These are phyloP conservation scores for Byssothecium circinans DNA, from an alignment of 2,329 filamentous ascomycete genomes.

Conservation along the genomic window DNA sequence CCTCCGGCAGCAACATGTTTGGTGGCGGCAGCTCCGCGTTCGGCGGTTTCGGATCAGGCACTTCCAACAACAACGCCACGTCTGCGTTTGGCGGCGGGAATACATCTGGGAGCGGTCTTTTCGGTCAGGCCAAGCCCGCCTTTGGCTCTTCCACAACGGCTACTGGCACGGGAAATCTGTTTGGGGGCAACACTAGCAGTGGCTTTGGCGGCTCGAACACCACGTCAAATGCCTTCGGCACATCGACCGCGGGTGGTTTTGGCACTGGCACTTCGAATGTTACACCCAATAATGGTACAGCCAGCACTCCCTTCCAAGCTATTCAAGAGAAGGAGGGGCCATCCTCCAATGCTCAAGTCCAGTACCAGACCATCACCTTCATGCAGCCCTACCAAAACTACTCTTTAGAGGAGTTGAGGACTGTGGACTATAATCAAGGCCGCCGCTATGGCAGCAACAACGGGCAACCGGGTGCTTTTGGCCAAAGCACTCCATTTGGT, in stretches of 20 bases:
- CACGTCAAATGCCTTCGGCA: slow-evolving; percentile 25
- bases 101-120: slow-evolving; percentile 39
- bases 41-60: slow-evolving; percentile 36
- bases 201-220: slow-evolving; percentile 33
- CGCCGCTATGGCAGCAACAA: slow-evolving; percentile 80
- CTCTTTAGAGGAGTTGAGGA: slow-evolving; percentile 69
- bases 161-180: slow-evolving; percentile 15
- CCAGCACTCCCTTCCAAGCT: slow-evolving; percentile 64
- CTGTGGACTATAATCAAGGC: slow-evolving; percentile 87
- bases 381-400: slow-evolving; percentile 83
- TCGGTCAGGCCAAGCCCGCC: slow-evolving; percentile 25
- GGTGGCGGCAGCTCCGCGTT: slow-evolving; percentile 21
- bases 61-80: slow-evolving; percentile 26
- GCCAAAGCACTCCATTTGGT: slow-evolving; percentile 62
- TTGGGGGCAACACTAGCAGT: slow-evolving; percentile 16
- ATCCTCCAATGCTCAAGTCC: slow-evolving; percentile 54
- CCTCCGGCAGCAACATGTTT: slow-evolving; percentile 43
- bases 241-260: slow-evolving; percentile 30
- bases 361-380: slow-evolving; percentile 79
- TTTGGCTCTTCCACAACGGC: slow-evolving; percentile 14
- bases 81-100: slow-evolving; percentile 38
- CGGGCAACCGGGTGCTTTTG: slow-evolving; percentile 81
- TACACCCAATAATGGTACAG: slow-evolving; percentile 62
- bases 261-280: slow-evolving; percentile 24
- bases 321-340: slow-evolving; percentile 71